phyloP scores from a whole-genome alignment of 352 stramenopile genomes.

The Pythium inflatum region DNA sequence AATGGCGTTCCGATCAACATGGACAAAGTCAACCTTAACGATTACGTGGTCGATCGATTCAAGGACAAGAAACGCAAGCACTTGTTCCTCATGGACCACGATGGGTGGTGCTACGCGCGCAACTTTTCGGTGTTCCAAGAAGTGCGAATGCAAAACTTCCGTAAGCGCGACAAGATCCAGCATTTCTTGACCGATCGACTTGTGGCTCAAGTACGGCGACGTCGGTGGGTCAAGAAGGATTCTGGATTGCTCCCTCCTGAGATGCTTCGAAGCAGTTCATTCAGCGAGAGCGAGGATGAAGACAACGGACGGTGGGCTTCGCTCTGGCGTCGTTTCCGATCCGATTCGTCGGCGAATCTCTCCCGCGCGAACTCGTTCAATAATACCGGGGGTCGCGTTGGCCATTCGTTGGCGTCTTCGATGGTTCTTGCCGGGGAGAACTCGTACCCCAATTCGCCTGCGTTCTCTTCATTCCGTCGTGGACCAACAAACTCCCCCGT shows the following conservation, averaged over 20 bases:
- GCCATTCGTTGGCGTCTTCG: conserved; percentile 42
- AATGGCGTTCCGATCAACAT: conserved; percentile 82
- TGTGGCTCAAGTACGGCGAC: conserved; percentile 82
- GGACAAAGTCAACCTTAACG: conserved; percentile 72
- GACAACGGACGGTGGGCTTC: conserved; percentile 66
- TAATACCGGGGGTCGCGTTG: conserved; percentile 37
- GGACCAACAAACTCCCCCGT: conserved; percentile 48
- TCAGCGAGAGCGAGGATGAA: conserved; percentile 73
- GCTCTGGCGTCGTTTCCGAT: conserved; percentile 65
- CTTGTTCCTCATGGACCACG: conserved; percentile 85
- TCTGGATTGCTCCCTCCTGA: conserved; percentile 39
- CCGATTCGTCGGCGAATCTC: conserved; percentile 54
- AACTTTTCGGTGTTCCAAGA: conserved; percentile 90
- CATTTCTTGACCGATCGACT: conserved; percentile 84
- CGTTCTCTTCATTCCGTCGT: conserved; percentile 57
- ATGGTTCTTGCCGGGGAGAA: conserved; percentile 49
- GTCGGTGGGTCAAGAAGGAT: conserved; percentile 80
- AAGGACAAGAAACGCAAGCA: conserved; percentile 82
- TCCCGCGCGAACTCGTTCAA: conserved; percentile 74
- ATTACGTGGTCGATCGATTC: conserved; percentile 79
- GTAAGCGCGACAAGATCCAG: conserved; percentile 83
- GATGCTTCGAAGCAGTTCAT: conserved; percentile 52
- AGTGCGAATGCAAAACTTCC: conserved; percentile 75
- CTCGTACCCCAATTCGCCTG: conserved; percentile 71
- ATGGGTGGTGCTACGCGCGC: conserved; percentile 85